Conservation (phyloP, 2,329 filamentous ascomycete species). For the Mycogone perniciosa region DNA sequence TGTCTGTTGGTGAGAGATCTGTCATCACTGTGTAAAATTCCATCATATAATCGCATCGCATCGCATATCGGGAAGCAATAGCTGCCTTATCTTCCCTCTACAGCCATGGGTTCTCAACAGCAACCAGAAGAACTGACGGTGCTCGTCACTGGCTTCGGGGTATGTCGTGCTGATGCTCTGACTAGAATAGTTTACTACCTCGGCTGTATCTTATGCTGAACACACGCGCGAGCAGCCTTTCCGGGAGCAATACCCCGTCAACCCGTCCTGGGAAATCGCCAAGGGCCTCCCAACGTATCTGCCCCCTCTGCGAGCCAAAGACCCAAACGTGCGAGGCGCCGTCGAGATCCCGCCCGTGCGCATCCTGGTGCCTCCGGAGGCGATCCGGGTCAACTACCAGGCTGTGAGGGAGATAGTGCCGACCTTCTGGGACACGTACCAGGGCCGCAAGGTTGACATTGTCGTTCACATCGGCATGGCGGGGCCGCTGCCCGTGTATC, state of each 20-base stretch:
- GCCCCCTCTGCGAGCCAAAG: constrained; percentile 42
- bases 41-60: too few species aligned
- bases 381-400: constrained; percentile 66
- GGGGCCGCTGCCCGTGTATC: constrained; percentile 56
- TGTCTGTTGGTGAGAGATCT: too few species aligned
- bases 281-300: constrained; percentile 59
- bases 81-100: too few species aligned
- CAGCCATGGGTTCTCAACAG: constrained; percentile 30
- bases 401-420: constrained; percentile 59
- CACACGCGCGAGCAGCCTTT: constrained; percentile 55
- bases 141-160: constrained; percentile 56
- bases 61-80: too few species aligned
- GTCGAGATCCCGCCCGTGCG: constrained; percentile 43
- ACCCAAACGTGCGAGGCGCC: constrained; percentile 24
- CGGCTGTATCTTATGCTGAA: background rate
- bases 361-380: constrained; percentile 57
- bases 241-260: constrained; percentile 61
- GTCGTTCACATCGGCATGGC: constrained; percentile 79
- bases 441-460: constrained; percentile 47
- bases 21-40: too few species aligned
- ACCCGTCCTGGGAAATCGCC: constrained; percentile 78
- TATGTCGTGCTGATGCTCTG: constrained; percentile 29
- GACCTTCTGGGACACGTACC: constrained; percentile 45
- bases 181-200: too few species aligned
- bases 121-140: constrained; percentile 48